Base-by-base conservation (phyloP, 2,329 filamentous ascomycete genomes). In the Fusarium tjaetaba region DNA sequence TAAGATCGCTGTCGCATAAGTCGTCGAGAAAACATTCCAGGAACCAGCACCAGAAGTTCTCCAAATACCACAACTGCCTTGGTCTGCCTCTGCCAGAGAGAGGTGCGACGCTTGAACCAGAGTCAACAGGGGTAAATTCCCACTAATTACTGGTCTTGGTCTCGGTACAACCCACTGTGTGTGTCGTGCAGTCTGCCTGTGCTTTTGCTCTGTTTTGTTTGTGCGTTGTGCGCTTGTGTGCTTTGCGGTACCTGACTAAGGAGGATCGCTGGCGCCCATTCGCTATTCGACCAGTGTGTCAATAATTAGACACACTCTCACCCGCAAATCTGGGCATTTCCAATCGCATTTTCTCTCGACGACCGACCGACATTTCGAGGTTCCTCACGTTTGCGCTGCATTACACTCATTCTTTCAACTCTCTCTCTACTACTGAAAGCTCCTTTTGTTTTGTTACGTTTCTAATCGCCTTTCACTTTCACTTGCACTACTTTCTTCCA, bases 11-110 rank as follows among this genome's bases (percentile, higher is more conserved):
- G 73, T 77, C 73, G 62, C 72, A 64, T 68, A 76, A 74, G 61
- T 68, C 68, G 57, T 72, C 38, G 48, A 63, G 57, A 66, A 68
- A 62, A 68, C 73, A 77, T 78, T 78, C 76, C 76, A 78, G 62
- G 30, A 55, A 58, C 36, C 41, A 49, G 36, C 61, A 62, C 32
- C 57, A 73, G 55, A 64, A 49, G 52, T 52, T 49, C 52, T 46
- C 61, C 49, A 55, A 73, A 53, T 69, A 73, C 62, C 51, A 48
- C 72, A 48, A 61, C 63, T 42, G 46, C 59, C 38, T 48, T 48
- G 42, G 43, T 18, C 55, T 61, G 56, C 57, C 61, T 52, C 22
- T 51, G 38, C 32, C 36, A 64, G 55, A 61, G 49, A 64, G 55
- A 61, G 49, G 57, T 75, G 72, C 72, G 62, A 71, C 70, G 70